These are phyloP conservation scores for Starmerella vaccinii DNA, from an alignment of 805 yeast species.

Conservation along the genomic window DNA sequence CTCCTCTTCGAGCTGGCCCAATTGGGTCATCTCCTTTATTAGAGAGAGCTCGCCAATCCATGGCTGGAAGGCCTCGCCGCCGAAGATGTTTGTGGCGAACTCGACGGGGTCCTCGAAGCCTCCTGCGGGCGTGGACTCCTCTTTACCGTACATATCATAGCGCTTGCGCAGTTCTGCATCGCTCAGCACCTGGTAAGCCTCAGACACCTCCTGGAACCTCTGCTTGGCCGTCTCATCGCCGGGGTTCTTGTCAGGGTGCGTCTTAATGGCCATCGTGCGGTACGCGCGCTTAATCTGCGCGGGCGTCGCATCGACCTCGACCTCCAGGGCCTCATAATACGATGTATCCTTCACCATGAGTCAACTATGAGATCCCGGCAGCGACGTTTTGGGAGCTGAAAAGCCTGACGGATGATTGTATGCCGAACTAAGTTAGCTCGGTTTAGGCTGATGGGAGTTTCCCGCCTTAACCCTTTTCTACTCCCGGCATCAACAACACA, in stretches of 20 bases:
- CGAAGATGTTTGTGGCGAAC: slow-evolving; percentile 74
- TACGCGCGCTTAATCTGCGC: slow-evolving; percentile 88
- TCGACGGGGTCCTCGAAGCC: slow-evolving; percentile 79
- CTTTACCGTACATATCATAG: slow-evolving; percentile 82
- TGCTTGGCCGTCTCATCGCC: slow-evolving; percentile 81
- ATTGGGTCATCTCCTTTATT: slow-evolving; percentile 61
- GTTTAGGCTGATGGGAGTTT: background rate
- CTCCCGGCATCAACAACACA: background rate
- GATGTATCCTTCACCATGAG: slow-evolving; percentile 73
- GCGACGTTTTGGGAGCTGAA: no score
- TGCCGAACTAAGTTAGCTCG: background rate
- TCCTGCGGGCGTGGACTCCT: slow-evolving; percentile 53
- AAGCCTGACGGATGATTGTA: no score
- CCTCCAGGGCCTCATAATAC: slow-evolving; percentile 74
- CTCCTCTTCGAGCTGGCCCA: slow-evolving; percentile 43
- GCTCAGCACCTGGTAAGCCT: slow-evolving; percentile 53
- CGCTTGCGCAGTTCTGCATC: slow-evolving; percentile 56
- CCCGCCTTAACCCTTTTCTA: slow-evolving; percentile 3
- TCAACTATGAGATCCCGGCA: background rate
- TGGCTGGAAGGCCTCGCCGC: slow-evolving; percentile 79
- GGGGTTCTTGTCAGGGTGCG: slow-evolving; percentile 97
- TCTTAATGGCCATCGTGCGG: slow-evolving; percentile 74
- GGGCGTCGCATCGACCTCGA: slow-evolving; percentile 58
- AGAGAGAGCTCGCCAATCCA: slow-evolving; percentile 84
- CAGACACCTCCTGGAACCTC: slow-evolving; percentile 65